Evolutionary conservation across 148 eudicot species (phyloP), one percentile per base, ranked within the genome.

Genomic region (Persicaria tinctoria): DNA sequence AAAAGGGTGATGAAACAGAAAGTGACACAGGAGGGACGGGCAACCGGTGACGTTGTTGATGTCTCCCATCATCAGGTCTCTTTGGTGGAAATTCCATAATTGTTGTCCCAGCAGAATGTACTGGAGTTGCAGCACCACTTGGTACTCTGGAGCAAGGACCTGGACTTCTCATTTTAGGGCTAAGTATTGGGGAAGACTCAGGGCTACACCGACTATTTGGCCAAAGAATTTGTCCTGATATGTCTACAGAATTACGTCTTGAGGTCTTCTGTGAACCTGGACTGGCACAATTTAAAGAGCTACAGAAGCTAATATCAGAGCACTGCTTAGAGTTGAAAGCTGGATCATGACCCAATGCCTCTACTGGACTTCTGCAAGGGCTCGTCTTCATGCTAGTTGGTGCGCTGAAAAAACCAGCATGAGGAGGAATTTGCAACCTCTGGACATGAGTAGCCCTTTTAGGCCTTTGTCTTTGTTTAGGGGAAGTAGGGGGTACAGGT

Each of bases 121-220:
- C 60, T 38, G 85, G 83, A 17, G 85, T 80, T 78, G 77, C 85
- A 71, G 81, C 80, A 68, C 80, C 85, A 77, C 83, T 83, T 45
- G 80, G 83, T 69, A 76, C 70, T 80, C 82, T 75, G 54, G 85
- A 83, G 78, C 83, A 70, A 8, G 85, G 85, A 60, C 81, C 83
- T 41, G 85, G 83, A 51, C 83, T 83, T 49, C 77, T 75, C 85
- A 83, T 77, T 78, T 78, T 80, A 44, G 85, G 85, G 68, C 85
- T 83, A 44, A 78, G 85, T 51, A 80, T 66, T 16, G 85, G 85
- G 51, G 85, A 83, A 27, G 76, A 75, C 75, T 83, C 85, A 0
- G 85, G 83, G 77, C 85, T 83, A 72, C 85, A 77, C 79, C 85
- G 80, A 73, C 83, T 80, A n/a, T 74, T 82, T 7, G 57, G 85